A percentile compares a stretch with the other conserved stretches of the same genome.
phyloP scores from a whole-genome alignment of 352 stramenopile genomes.

The Phytophthora pluvialis region DNA sequence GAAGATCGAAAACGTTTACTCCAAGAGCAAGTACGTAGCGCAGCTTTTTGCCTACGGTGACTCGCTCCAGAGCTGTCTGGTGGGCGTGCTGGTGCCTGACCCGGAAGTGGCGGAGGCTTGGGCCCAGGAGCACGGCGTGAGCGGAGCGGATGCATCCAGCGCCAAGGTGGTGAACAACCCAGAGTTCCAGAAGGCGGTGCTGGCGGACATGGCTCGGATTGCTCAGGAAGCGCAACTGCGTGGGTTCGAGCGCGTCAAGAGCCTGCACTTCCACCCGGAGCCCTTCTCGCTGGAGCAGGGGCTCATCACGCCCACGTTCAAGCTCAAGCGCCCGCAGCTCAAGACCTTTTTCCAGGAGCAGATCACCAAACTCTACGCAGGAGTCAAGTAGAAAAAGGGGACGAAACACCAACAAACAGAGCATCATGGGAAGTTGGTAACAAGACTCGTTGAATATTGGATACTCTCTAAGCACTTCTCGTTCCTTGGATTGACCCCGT shows the following conservation, averaged over 20 bases:
- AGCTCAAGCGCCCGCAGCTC: conserved; percentile 90
- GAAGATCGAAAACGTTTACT: conserved; percentile 95
- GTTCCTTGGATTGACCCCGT: neutral
- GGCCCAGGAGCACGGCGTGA: conserved; percentile 35
- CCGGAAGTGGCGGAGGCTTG: conserved; percentile 48
- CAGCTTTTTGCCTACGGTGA: conserved; percentile 96
- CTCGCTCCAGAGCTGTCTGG: conserved; percentile 92
- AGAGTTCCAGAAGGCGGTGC: conserved; percentile 63
- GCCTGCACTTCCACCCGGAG: conserved; percentile 82
- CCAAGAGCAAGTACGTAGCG: conserved; percentile 87
- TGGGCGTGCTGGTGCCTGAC: conserved; percentile 91
- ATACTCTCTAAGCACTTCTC: neutral
- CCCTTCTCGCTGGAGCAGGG: conserved; percentile 90
- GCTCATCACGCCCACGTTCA: conserved; percentile 96
- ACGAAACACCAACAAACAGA: neutral
- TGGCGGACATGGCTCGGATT: conserved; percentile 69
- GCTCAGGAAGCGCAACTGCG: conserved; percentile 72
- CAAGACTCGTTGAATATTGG: neutral
- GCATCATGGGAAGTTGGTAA: no score
- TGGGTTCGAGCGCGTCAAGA: conserved; percentile 92
- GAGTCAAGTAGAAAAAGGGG: conserved; percentile 21
- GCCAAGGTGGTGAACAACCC: conserved; percentile 41
- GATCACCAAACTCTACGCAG: conserved; percentile 54
- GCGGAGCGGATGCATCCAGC: conserved; percentile 33
- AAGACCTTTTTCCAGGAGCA: conserved; percentile 58